Conservation (phyloP, 805 yeast species). For the Saccharomycopsis sp. region DNA sequence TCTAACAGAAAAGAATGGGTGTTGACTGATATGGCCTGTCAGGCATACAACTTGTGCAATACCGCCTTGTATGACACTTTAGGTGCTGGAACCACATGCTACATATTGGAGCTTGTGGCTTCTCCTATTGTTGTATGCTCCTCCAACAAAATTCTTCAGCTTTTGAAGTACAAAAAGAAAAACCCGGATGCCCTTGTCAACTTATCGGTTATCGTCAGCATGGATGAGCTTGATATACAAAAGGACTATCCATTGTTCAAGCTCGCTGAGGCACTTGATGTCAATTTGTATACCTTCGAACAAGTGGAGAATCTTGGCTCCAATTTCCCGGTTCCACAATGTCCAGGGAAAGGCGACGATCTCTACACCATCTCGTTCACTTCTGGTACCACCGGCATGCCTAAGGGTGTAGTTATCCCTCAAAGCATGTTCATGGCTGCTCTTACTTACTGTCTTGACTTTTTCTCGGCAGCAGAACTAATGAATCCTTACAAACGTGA, state of each 20-base stretch:
- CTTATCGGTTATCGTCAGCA: slow-evolving; percentile 39
- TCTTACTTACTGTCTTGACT: slow-evolving; percentile 26
- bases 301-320: slow-evolving; percentile 28
- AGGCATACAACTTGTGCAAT: slow-evolving; percentile 44
- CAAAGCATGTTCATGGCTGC: slow-evolving; percentile 40
- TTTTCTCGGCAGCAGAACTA: background rate
- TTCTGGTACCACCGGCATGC: slow-evolving; percentile 70
- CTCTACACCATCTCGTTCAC: slow-evolving; percentile 62
- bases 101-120: slow-evolving; percentile 54
- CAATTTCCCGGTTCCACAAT: slow-evolving; percentile 33
- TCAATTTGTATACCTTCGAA: slow-evolving; percentile 26
- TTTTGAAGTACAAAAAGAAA: slow-evolving; percentile 35
- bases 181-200: slow-evolving; percentile 28
- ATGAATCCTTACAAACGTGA: slow-evolving; percentile 38
- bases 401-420: slow-evolving; percentile 59
- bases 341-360: slow-evolving; percentile 46
- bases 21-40: slow-evolving; percentile 61
- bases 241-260: slow-evolving; percentile 26
- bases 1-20: slow-evolving; percentile 64
- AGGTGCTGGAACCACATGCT: slow-evolving; percentile 53
- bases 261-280: slow-evolving; percentile 24
- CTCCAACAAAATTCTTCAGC: slow-evolving; percentile 34
- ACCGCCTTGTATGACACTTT: slow-evolving; percentile 51
- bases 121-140: slow-evolving; percentile 50
- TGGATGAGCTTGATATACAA: slow-evolving; percentile 34